These are phyloP conservation scores for Glomus cerebriforme DNA, from an alignment of 192 early-diverging fungal species.

Conservation along the genomic window DNA sequence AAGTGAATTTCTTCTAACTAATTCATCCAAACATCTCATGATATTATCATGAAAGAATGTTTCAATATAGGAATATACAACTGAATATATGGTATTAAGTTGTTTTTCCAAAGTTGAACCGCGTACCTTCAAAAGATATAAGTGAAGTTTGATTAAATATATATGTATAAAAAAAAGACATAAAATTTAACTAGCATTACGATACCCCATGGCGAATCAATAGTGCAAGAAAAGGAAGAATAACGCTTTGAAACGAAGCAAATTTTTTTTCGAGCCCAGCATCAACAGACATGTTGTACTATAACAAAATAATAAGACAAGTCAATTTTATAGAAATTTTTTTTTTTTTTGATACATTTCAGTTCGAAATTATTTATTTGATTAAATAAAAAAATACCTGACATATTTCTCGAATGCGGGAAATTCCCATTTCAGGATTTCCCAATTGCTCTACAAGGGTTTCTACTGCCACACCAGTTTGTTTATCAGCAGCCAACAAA, in stretches of 20 bases:
- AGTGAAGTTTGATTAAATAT: slow-evolving; percentile 27
- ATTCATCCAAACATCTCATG: slow-evolving; percentile 24
- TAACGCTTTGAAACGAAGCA: neutral
- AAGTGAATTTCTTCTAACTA: slow-evolving; percentile 35
- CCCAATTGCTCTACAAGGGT: slow-evolving; percentile 34
- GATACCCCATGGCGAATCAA: slow-evolving; percentile 40
- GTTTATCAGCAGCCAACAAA: slow-evolving; percentile 35
- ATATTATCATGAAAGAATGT: slow-evolving; percentile 32
- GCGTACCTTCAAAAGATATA: slow-evolving; percentile 38
- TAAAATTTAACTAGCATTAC: slow-evolving; percentile 32
- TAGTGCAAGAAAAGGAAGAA: slow-evolving; percentile 11
- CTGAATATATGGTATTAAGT: slow-evolving; percentile 39
- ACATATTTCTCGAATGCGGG: slow-evolving; percentile 34
- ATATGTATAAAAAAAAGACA: neutral
- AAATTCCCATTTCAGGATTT: slow-evolving; percentile 4
- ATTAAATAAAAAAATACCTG: slow-evolving; percentile 30
- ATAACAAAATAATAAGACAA: slow-evolving; percentile 38
- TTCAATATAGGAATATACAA: slow-evolving; percentile 38
- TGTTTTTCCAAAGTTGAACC: slow-evolving; percentile 40
- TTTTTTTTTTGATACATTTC: too few species aligned
- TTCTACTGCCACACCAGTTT: slow-evolving; percentile 30
- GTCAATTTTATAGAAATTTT: too few species aligned
- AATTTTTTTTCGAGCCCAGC: neutral
- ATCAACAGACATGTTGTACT: slow-evolving; percentile 18
- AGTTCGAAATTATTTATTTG: neutral